A percentile compares a stretch with the other conserved stretches of the same genome.
Evolutionary conservation across 495 filamentous ascomycete species (phyloP).

Genomic region (Chlorociboria aeruginascens): DNA sequence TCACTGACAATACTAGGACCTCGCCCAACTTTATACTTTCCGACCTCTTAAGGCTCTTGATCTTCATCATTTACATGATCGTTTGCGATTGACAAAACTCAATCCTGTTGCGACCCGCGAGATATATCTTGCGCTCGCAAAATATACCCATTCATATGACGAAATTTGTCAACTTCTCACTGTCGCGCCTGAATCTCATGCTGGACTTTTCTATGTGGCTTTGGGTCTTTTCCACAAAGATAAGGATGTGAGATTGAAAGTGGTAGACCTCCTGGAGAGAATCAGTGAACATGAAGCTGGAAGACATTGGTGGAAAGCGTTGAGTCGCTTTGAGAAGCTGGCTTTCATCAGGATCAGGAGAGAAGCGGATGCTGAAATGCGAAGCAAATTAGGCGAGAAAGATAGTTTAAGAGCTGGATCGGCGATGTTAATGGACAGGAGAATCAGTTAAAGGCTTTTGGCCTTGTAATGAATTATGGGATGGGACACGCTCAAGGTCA

Average conservation of each 20-base stretch:
- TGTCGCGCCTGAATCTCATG: conserved; percentile 75
- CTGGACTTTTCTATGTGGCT: conserved; percentile 82
- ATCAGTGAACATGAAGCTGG: conserved; percentile 82
- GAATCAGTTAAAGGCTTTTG: conserved; percentile 8
- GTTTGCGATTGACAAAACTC: conserved; percentile 67
- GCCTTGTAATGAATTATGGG: conserved; percentile 11
- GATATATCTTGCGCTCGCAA: conserved; percentile 70
- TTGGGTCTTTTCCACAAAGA: conserved; percentile 91
- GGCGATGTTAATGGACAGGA: conserved; percentile 17
- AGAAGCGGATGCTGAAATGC: conserved; percentile 41
- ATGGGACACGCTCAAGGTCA: too few species aligned
- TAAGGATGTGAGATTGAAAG: conserved; percentile 60
- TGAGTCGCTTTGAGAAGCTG: conserved; percentile 82
- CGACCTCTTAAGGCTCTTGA: conserved; percentile 76
- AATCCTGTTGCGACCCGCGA: conserved; percentile 55
- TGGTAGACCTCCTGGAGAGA: conserved; percentile 69
- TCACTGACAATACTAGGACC: conserved; percentile 33
- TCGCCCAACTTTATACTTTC: conserved; percentile 47
- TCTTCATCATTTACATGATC: conserved; percentile 83
- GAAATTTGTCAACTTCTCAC: conserved; percentile 82
- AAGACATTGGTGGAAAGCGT: conserved; percentile 77
- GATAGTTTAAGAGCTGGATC: conserved; percentile 22
- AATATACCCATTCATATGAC: conserved; percentile 68
- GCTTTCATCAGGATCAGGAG: conserved; percentile 57
- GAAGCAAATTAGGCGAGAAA: conserved; percentile 19